Evolutionary conservation across 2,329 filamentous ascomycete species (phyloP).

Genomic region (Microdochium paspali): DNA sequence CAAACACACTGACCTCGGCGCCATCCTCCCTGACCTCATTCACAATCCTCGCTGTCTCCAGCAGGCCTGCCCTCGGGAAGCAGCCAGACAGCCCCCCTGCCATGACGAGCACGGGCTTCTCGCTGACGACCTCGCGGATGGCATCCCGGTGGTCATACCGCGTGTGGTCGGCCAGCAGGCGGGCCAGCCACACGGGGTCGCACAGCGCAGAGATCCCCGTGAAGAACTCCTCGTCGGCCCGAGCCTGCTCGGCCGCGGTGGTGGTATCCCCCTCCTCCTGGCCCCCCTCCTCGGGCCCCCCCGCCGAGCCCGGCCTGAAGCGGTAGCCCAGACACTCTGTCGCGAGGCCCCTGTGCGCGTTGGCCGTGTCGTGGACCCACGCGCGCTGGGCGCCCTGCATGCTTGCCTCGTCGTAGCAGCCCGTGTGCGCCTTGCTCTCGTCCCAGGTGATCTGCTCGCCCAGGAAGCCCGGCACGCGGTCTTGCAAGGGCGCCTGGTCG

Average conservation of each 20-base stretch:
- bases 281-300: too few species aligned
- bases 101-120: constrained; percentile 23
- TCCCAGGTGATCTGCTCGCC: constrained; percentile 17
- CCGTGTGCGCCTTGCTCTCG: constrained; percentile 17
- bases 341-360: constrained; percentile 20
- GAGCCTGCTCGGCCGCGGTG: constrained; percentile 11
- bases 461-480: constrained; percentile 13
- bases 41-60: constrained; percentile 22
- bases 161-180: constrained; percentile 27
- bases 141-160: constrained; percentile 31
- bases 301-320: constrained; percentile 3
- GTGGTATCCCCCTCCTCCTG: too few species aligned
- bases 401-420: constrained; percentile 27
- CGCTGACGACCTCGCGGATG: constrained; percentile 18
- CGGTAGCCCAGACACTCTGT: constrained; percentile 25
- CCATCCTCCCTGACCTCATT: constrained; percentile 3
- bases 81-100: constrained; percentile 25
- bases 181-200: constrained; percentile 26
- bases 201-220: constrained; percentile 20
- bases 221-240: constrained; percentile 24
- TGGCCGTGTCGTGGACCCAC: constrained; percentile 32
- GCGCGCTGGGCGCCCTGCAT: constrained; percentile 33
- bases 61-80: constrained; percentile 26
- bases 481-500: constrained; percentile 30
- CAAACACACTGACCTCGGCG: constrained; percentile 17